Evolutionary conservation across 345 rosid genomes (phyloP), one percentile per base, ranked within the genome.

Genomic region (Boechera stricta): DNA sequence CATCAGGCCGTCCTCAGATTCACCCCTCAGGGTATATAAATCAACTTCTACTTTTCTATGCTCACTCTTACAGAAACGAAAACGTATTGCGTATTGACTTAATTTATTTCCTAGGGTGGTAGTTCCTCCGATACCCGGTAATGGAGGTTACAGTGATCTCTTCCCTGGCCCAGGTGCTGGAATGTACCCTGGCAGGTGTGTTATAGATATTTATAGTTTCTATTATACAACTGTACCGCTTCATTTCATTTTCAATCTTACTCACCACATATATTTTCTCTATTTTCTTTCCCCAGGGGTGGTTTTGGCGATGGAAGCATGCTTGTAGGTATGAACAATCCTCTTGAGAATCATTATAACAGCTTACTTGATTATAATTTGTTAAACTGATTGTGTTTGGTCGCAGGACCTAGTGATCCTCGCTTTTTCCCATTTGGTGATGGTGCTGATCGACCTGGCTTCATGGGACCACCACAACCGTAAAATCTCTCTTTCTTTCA

Each of bases 91-190:
- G 65, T 10, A 44, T 52, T 41, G 55, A 41, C 35, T 42, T 70
- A n/a, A n/a, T 48, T 67, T 77, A n/a, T 47, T 42, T 49, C 70
- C 29, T 74, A 94, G 98, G 67, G 64, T 83, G 53, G 57, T 84
- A n/a, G 0, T 82, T 63, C 97, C 98, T 69, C 93, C 90, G 0
- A 16, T 74, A 33, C 70, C 81, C 0, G 69, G 63, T 16, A 21
- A 5, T 41, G 65, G 80, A 56, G 83, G 83, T 55, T 79, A 69
- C 72, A 67, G 86, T 33, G 98, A 95, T 84, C 62, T 84, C 31
- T 48, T 57, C 72, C 99, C 99, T 51, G 94, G 96, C 28, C 82
- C 87, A 69, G 85, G 84, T 81, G 93, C 96, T 73, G 98, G 98
- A 82, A 61, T 81, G 64, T 90, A 86, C 69, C 97, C 99, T 21